Evolutionary conservation across 805 yeast species (phyloP), one percentile per base, ranked within the genome.

Genomic region (Grigorovia yakushimaensis): DNA sequence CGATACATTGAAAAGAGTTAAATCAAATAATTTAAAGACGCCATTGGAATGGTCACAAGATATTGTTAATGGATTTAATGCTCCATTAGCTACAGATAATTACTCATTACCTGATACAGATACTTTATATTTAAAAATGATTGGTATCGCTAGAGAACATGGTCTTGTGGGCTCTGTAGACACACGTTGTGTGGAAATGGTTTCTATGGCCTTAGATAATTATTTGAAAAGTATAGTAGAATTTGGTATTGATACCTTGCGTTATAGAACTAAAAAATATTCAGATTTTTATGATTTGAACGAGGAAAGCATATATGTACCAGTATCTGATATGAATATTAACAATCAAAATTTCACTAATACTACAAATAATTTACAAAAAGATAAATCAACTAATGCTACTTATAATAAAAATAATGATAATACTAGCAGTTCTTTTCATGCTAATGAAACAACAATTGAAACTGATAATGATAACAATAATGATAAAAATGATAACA

Each of bases 31-130:
- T 47, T 44, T 62, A 17, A 62, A 64, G 52, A 62, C 65, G 1
- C 75, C 86, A 33, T 75, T 81, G 27, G 83, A 83, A 55, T 88
- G 96, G 91, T 87, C 94, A 20, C 96, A 89, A 63, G 98, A 93
- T 60, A 86, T 93, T 17, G 75, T 83, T 46, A 88, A 83, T 58
- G 94, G 93, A 3, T 76, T 87, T 47, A 88, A 85, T 54, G 78
- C 93, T 1, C 91, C 93, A 4, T 71, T 89, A 35, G 76, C 91
- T 2, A 71, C 85, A 1, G 95, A 91, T 54, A 72, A 78, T 36
- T 86, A 73, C 60, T 89, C 89, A 52, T 64, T 93, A 5, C 97
- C 97, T 0, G 98, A 91, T 54, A 72, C 73, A 39, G 88, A 81
- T 42, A 74, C 74, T 37, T 65, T 93, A 41, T 76, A 78, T 45